phyloP scores from a whole-genome alignment of 2,329 filamentous ascomycete species.

The Pestalotiopsis sp. region DNA sequence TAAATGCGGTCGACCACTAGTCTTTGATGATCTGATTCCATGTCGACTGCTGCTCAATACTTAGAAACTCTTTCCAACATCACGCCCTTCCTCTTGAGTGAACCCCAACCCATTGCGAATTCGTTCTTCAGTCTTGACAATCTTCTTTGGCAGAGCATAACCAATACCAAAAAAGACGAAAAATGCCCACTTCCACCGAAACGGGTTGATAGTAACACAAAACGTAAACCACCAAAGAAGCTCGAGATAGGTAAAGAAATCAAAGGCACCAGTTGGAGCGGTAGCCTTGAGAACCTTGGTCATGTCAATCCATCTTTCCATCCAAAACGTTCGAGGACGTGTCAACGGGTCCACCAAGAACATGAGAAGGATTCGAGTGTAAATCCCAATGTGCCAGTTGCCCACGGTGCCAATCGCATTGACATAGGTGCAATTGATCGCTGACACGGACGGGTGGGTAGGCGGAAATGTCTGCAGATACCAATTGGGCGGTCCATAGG shows the following conservation, averaged over 20 bases:
- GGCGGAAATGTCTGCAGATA: slow-evolving; percentile 87
- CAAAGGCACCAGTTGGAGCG: slow-evolving; percentile 76
- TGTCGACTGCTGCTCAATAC: too few relatives aligned
- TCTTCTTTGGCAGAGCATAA: slow-evolving; percentile 61
- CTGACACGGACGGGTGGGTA: slow-evolving; percentile 70
- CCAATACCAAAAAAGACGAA: slow-evolving; percentile 83
- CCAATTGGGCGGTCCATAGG: slow-evolving; percentile 82
- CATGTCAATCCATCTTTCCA: slow-evolving; percentile 87
- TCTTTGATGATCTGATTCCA: neutral
- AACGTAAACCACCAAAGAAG: slow-evolving; percentile 86
- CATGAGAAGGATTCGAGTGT: slow-evolving; percentile 84
- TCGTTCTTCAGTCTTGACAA: slow-evolving; percentile 69
- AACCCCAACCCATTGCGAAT: slow-evolving; percentile 56
- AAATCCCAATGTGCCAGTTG: slow-evolving; percentile 89
- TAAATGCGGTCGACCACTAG: neutral
- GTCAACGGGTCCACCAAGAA: slow-evolving; percentile 80
- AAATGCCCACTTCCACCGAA: slow-evolving; percentile 86
- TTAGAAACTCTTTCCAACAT: slow-evolving; percentile 36
- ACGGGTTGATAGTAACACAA: slow-evolving; percentile 78
- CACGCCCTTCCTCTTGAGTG: slow-evolving; percentile 29
- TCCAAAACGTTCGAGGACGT: slow-evolving; percentile 71
- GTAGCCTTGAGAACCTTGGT: slow-evolving; percentile 70
- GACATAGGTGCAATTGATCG: slow-evolving; percentile 81
- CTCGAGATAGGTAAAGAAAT: slow-evolving; percentile 89
- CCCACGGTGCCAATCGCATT: slow-evolving; percentile 81